Base-by-base conservation (phyloP, 257 asterid species). In the Solanum sitiens region DNA sequence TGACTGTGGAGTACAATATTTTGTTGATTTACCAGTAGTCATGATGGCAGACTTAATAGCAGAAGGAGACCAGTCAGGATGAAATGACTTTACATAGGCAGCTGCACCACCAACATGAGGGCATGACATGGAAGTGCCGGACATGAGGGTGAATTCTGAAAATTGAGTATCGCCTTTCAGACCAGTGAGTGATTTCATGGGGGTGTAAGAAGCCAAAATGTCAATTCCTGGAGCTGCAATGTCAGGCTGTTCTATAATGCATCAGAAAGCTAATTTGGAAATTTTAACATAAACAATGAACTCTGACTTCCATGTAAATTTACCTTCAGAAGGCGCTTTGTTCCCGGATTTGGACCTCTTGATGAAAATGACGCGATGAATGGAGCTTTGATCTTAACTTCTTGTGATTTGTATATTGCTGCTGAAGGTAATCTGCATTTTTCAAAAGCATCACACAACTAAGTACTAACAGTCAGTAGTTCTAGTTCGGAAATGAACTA, bases 91-190 rank as follows among this genome's bases (percentile, higher is more conserved):
- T 15, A 96, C 96, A 71, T 95, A 96, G 83, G 99, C 99, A 79
- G 98, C 97, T 4, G 87, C 91, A 20, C 98, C 98, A 27, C 92
- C 92, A 27, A 93, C 94, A 75, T 96, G 99, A n/a, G 99, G 99
- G 87, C 99, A 95, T 0, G 99, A 80, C 98, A 96, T 96, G 37
- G 99, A 96, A 32, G 99, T 96, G 56, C 99, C 99, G 1, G 99
- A 96, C 98, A 96, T 95, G 89, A 96, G 44, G 56, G 92, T 94
- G 91, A 94, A 96, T 84, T 94, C 92, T 16, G 98, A 93, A 85
- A 75, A 91, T 40, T 89, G 95, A 2, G 93, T 89, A 83, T 96
- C 98, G 13, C 95, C 99, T 90, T 91, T 88, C 86, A 93, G 82
- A 75, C 98, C 98, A 0, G 98, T 95, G 18, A 96, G 93, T 1